Base-by-base conservation (phyloP, 2,329 filamentous ascomycete genomes). In the Dactylella cylindrospora region DNA sequence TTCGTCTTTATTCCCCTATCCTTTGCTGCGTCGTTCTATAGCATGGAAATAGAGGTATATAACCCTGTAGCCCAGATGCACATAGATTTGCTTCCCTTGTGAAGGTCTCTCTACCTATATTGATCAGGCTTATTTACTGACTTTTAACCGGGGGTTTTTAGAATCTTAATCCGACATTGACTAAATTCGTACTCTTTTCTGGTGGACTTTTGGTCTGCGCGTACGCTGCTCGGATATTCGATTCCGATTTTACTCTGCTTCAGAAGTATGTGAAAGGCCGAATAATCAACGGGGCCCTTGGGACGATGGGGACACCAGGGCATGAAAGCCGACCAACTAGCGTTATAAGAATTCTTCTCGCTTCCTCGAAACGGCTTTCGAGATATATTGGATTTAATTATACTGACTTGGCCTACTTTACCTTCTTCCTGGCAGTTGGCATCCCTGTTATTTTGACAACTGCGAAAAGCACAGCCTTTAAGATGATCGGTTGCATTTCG, bases 1-100 rank as follows among this genome's bases (percentile, higher is more conserved):
- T 77, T 77, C 50, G 70, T 77, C 47, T 77, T 76, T 38, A 71
- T 77, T 7, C 76, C 75, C 0, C 50, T 77, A 0, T 72, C 71
- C 0, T 76, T 77, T 40, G 70, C 75, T 31, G 71, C 75, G 0
- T 71, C 72, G 2, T 25, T 76, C 3, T 77, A 77, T 55, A 72
- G 74, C 1, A 77, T 76, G 75, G 71, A 77, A 31, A 68, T 77
- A 12, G 35, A 40, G 13, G 61, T 62, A 47, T 25, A 23, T 23
- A n/a, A n/a, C n/a, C n/a, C n/a, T n/a, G n/a, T n/a, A n/a, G n/a
- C n/a, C n/a, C n/a, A n/a, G n/a, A n/a, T n/a, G n/a, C n/a, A n/a
- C n/a, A 23, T 15, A 41, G 20, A 23, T 25, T 41, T 41, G 3
- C 3, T 26, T 3, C 38, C 6, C 20, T 41, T 6, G 8, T n/a